phyloP scores from a whole-genome alignment of 305 asterid species.

The Stenogyne calaminthoides region DNA sequence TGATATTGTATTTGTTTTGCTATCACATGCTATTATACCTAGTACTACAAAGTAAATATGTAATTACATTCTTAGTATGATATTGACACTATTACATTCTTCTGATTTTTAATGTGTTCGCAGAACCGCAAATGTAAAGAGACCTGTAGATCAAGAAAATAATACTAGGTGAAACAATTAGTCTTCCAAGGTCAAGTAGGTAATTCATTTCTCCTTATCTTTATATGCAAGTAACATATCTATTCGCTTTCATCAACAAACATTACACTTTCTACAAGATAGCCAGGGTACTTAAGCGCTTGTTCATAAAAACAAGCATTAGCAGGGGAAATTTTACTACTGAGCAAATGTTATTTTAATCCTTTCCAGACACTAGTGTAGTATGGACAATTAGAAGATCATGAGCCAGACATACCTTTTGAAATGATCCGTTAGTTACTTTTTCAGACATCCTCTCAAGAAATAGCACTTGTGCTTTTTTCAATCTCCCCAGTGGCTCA shows the following conservation, averaged over 20 bases:
- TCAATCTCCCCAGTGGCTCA: slow-evolving; percentile 84
- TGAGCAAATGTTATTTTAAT: neutral
- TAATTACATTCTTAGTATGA: neutral
- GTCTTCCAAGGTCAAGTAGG: neutral
- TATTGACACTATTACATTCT: neutral
- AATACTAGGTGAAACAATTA: neutral
- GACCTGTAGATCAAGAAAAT: neutral
- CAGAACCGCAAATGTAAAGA: neutral
- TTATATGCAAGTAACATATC: neutral
- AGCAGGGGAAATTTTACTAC: neutral
- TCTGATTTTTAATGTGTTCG: neutral
- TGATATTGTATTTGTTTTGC: neutral
- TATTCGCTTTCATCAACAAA: neutral
- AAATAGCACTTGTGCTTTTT: slow-evolving; percentile 88
- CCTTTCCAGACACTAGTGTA: neutral
- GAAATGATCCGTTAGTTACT: slow-evolving; percentile 51
- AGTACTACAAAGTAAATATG: neutral
- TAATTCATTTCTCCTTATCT: neutral
- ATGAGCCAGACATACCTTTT: slow-evolving; percentile 53
- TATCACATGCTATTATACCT: neutral
- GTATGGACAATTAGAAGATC: slow-evolving; percentile 5
- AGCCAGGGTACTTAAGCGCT: neutral
- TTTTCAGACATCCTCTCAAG: slow-evolving; percentile 89
- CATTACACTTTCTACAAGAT: neutral
- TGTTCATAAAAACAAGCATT: slow-evolving; percentile 10